Evolutionary conservation across 495 filamentous ascomycete species (phyloP), one percentile per base, ranked within the genome.

Genomic region (Aspergillus mulundensis): DNA sequence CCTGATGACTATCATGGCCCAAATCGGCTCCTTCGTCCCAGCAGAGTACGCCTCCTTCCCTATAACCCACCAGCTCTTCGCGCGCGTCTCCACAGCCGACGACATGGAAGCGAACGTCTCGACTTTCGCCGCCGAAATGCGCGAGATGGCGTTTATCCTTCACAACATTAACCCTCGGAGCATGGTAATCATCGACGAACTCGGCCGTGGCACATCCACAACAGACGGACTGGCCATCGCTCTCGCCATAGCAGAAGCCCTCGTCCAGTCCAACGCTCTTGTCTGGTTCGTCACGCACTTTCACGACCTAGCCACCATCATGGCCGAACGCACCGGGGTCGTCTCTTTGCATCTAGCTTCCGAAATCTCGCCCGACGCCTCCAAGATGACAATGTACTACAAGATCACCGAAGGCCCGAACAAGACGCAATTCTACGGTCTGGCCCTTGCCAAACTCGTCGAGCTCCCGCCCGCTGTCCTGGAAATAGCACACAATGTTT

Each of bases 221-320:
- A 81, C 84, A 41, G 95, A 97, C 67, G 94, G 95, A 0, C 74
- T 96, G 11, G 86, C 89, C 14, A 89, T 97, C 63, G 91, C 94
- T n/a, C 67, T 96, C 44, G 85, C 90, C 20, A 86, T 97, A 62
- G 83, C 90, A 4, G 94, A 97, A 74, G 88, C 88, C 1, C 73
- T 98, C 16, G 80, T 98, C 10, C 77, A 89, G 30, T 92, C 83
- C 54, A 77, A 81, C 50, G 81, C 90, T 0, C 72, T 90, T 2
- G 83, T 97, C 6, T 96, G 91, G 85, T 98, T 97, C 66, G 90
- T 84, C 19, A 97, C 94, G 0, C 94, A 98, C 66, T 97, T 97
- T 63, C 80, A 80, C 36, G 88, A 95, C 61, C 77, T 98, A 5
- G 87, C 90, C 0, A 78, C 78, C 23, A 87, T 96, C 38, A 71